Evolutionary conservation across 257 asterid species (phyloP).

Genomic region (Avicennia marina): DNA sequence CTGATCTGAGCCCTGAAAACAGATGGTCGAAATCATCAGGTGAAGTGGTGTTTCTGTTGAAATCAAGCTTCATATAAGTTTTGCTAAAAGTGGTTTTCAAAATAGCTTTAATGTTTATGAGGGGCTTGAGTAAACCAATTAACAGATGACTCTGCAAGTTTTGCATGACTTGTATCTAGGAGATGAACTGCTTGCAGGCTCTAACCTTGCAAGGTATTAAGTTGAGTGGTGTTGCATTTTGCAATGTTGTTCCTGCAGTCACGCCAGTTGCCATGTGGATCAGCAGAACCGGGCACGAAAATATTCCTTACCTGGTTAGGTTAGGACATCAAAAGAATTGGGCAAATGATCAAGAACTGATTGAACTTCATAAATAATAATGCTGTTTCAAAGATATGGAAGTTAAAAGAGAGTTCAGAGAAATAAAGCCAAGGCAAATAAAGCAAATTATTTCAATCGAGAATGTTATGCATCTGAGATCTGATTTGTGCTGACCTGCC

Average conservation of each 20-base stretch:
- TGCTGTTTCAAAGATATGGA: no score
- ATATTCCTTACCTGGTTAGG: conserved; percentile 49
- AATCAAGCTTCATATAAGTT: not conserved
- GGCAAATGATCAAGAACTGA: no score
- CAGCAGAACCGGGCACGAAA: conserved; percentile 62
- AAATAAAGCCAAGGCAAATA: not conserved
- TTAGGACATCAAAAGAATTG: not conserved
- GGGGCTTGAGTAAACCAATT: no score
- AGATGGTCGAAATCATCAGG: no score
- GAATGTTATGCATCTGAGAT: not conserved
- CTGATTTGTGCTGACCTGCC: conserved; percentile 63
- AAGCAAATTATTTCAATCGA: no score
- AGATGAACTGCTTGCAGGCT: no score
- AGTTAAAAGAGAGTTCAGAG: not conserved
- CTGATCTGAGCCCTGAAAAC: conserved; percentile 31
- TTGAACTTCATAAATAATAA: no score
- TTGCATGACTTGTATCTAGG: no score
- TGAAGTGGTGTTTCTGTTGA: no score
- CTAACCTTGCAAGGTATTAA: conserved; percentile 62
- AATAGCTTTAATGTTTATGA: no score
- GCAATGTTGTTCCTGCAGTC: conserved; percentile 44
- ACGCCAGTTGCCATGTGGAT: conserved; percentile 59
- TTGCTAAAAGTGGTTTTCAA: no score
- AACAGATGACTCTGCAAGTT: no score
- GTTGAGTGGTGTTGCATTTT: conserved; percentile 50